Base-by-base conservation (phyloP, 371 early-diverging fungal species). In the Dichotomocladium elegans region DNA sequence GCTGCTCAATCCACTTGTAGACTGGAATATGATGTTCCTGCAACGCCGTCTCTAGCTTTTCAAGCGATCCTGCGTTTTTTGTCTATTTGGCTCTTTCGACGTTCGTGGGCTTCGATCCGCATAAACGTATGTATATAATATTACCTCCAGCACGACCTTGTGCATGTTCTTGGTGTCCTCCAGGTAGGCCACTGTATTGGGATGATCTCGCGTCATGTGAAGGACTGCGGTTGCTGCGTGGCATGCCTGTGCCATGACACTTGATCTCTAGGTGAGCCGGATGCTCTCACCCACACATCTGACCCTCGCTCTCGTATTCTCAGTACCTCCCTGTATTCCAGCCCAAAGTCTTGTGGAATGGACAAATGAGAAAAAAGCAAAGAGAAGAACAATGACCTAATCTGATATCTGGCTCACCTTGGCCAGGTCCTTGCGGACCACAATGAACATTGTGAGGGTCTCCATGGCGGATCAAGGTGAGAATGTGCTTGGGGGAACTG, bases 261-360 rank as follows among this genome's bases (percentile, higher is more conserved):
- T 90, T n/a, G 29, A 14, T 31, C 30, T 29, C 47, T 29, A 19
- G 22, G 9, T 27, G 17, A 47, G 17, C 22, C 8, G 8, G 34
- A 17, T 37, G 37, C 37, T 37, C 21, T 37, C 48, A 29, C 21
- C 31, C 19, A 52, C 15, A 14, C 28, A 28, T 6, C 3, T 3
- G 25, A 41, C 12, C 34, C 11, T 83, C n/a, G n/a, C n/a, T n/a
- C n/a, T n/a, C n/a, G n/a, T n/a, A n/a, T n/a, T n/a, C n/a, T n/a
- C n/a, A n/a, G n/a, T n/a, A 86, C 91, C 90, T 89, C 37, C 92
- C 92, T n/a, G 82, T 74, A 4, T 86, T 77, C 92, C 92, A 91
- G 27, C 81, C 76, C 24, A 87, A 68, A 26, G 72, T 73, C 87
- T 88, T 68, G 40, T 2, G 8, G 25, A 17, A 21, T 40, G 28